Evolutionary conservation across 2,329 filamentous ascomycete genomes (phyloP).

Genomic region (Pezizomycotina sp.): DNA sequence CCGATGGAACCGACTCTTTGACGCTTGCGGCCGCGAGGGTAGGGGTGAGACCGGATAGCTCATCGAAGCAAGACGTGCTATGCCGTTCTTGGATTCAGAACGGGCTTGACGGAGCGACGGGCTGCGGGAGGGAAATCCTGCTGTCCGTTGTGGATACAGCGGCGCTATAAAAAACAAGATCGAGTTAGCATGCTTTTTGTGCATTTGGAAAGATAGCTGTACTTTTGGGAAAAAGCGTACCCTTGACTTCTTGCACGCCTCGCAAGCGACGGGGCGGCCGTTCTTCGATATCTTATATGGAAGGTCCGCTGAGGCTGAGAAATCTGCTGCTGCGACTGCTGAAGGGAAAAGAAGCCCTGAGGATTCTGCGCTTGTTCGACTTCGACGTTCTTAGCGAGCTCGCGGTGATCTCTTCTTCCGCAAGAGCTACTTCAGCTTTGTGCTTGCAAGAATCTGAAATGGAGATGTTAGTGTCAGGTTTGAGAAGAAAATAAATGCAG

Average conservation of each 20-base stretch:
- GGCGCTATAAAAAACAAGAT: slow-evolving; percentile 9
- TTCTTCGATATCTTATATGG: slow-evolving; percentile 20
- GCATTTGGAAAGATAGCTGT: background rate
- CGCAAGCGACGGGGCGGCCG: slow-evolving; percentile 15
- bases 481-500: too few relatives aligned
- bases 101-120: too few relatives aligned
- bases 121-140: slow-evolving; percentile 17
- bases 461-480: too few relatives aligned
- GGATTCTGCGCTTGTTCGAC: background rate
- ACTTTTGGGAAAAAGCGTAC: slow-evolving; percentile 7
- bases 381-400: slow-evolving; percentile 8
- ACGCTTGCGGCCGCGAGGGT: too few relatives aligned
- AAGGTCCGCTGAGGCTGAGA: too few relatives aligned
- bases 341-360: too few relatives aligned
- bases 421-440: slow-evolving; percentile 16
- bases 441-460: slow-evolving; percentile 19
- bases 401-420: slow-evolving; percentile 17
- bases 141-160: slow-evolving; percentile 18
- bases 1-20: too few relatives aligned
- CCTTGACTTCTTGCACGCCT: slow-evolving; percentile 19
- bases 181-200: slow-evolving; percentile 2
- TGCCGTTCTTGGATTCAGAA: too few relatives aligned
- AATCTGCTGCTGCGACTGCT: too few relatives aligned
- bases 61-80: too few relatives aligned
- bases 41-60: too few relatives aligned